Base-by-base conservation (phyloP, 805 yeast genomes). In the Saitoella complicata region DNA sequence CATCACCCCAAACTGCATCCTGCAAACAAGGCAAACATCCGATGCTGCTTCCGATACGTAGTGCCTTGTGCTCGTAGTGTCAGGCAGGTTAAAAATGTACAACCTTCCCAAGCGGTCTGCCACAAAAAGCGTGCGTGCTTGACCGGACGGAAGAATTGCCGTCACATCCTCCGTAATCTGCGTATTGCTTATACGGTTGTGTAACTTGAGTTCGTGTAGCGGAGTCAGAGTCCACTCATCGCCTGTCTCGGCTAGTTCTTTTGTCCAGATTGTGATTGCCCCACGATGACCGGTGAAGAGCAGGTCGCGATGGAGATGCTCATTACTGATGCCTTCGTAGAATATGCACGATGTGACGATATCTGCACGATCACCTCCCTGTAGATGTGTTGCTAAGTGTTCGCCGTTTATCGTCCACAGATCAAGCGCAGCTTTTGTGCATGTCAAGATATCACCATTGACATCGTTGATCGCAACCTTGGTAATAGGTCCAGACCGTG, bases 331-430 rank as follows among this genome's bases (percentile, higher is more conserved):
- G 7, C 45, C 45, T 11, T 44, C 42, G 41, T 48, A 46, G 36
- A 45, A 42, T n/a, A 42, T 10, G 10, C 34, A 21, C 30, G 38
- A 37, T n/a, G 40, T 33, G 29, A 49, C 42, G 8, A 32, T 32
- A n/a, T 48, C 46, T 7, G 39, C 40, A 30, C 21, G 30, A 5
- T 41, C 32, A 8, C 12, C 12, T 37, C 32, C n/a, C 7, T 7
- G 13, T 8, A 9, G 6, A n/a, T 32, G 38, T 5, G 32, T 13
- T 6, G 40, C 11, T 6, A 42, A 37, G 6, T n/a, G n/a, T 4
- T 50, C 51, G 9, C 54, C 54, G 38, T 49, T 46, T 33, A 54
- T 49, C 9, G 45, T 51, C 53, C 48, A 54, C 38, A 54, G 33
- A 38, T 36, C 43, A 31, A 51, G 29, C 11, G 30, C 35, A 36